Evolutionary conservation across 2,329 filamentous ascomycete species (phyloP).

Genomic region (Fusarium acutatum): DNA sequence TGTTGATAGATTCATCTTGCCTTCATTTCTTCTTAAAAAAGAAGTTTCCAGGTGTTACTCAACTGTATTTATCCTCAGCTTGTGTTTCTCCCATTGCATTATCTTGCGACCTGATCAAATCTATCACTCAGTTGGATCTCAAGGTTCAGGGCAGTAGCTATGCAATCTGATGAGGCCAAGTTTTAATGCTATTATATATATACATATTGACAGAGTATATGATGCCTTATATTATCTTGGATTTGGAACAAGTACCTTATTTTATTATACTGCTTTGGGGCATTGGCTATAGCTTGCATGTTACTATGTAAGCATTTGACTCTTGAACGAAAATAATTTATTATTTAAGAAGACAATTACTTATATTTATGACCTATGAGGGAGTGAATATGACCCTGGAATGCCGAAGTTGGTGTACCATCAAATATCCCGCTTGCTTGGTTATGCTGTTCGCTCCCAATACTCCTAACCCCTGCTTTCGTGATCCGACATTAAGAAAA

Average conservation of each 20-base stretch:
- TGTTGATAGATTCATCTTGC: not conserved
- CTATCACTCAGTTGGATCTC: not conserved
- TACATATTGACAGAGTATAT: not conserved
- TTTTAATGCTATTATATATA: not conserved
- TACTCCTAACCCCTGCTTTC: constrained; percentile 22
- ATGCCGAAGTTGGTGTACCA: constrained; percentile 17
- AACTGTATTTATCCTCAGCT: not conserved
- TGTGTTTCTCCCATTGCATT: not conserved
- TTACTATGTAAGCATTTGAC: not conserved
- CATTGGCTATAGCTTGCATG: not conserved
- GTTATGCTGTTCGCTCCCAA: not conserved
- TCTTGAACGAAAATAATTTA: not conserved
- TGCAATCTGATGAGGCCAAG: not conserved
- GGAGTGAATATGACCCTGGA: constrained; percentile 22
- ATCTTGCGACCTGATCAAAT: not conserved
- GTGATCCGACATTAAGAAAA: constrained; percentile 11
- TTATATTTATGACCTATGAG: constrained; percentile 3
- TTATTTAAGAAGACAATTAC: not conserved
- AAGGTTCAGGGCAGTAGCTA: not conserved
- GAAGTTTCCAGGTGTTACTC: not conserved
- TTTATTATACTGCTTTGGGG: not conserved
- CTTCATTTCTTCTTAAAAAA: not conserved
- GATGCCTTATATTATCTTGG: not conserved
- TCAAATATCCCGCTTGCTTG: constrained; percentile 10
- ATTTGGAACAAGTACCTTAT: not conserved